These are phyloP conservation scores for Celoporthe dispersa DNA, from an alignment of 2,329 filamentous ascomycete species.

Conservation along the genomic window DNA sequence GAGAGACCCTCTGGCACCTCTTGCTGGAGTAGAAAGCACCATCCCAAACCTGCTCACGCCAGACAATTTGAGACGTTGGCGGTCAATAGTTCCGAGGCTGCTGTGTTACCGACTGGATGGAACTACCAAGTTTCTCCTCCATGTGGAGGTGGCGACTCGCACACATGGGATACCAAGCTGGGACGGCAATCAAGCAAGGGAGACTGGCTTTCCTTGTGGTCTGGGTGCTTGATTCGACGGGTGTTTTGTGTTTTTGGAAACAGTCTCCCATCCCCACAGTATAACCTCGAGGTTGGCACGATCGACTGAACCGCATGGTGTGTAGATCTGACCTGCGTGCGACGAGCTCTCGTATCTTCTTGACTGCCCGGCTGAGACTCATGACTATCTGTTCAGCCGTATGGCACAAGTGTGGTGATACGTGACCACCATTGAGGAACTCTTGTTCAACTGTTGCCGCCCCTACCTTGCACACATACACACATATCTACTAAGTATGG, in stretches of 20 bases:
- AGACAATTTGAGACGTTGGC: not conserved
- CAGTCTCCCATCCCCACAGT: not conserved
- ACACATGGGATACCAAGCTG: not conserved
- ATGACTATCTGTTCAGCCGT: not conserved
- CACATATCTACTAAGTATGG: not conserved
- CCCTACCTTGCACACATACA: not conserved
- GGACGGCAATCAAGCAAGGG: not conserved
- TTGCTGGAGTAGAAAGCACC: not conserved
- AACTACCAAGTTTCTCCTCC: not conserved
- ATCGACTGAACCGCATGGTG: not conserved
- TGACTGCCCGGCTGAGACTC: not conserved
- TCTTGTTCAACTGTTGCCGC: not conserved
- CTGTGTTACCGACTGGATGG: not conserved
- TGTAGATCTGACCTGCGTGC: not conserved
- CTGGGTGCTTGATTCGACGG: not conserved
- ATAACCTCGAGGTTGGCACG: not conserved
- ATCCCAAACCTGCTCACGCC: conserved; percentile 8
- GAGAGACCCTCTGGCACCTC: not conserved
- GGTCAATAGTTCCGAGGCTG: not conserved
- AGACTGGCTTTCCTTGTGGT: not conserved
- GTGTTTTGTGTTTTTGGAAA: not conserved
- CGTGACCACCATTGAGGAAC: not conserved
- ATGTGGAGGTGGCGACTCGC: not conserved
- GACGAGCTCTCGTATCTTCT: not conserved
- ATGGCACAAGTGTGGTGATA: not conserved